These are phyloP conservation scores for Cryphonectria nitschkei DNA, from an alignment of 2,329 filamentous ascomycete species.

Conservation along the genomic window DNA sequence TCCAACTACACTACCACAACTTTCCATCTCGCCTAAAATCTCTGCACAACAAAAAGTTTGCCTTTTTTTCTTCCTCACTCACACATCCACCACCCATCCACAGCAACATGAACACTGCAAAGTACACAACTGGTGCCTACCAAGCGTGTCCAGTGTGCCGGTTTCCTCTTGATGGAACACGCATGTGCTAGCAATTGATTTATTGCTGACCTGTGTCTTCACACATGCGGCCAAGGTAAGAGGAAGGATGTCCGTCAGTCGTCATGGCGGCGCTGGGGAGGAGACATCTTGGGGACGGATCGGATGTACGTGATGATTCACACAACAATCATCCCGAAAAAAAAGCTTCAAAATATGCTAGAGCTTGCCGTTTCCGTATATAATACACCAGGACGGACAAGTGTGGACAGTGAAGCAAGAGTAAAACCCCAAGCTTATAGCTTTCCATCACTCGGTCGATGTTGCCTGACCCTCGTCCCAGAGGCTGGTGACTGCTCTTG, in stretches of 20 bases:
- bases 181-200: not conserved
- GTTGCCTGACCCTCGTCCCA: conserved; percentile 39
- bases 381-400: conserved; percentile 57
- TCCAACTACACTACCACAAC: not conserved
- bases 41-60: conserved; percentile 1
- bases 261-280: not conserved
- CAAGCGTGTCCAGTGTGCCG: too few species aligned
- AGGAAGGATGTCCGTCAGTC: not conserved
- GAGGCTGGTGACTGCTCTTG: conserved; percentile 31
- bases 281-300: not conserved
- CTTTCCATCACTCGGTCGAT: conserved; percentile 39
- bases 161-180: not conserved
- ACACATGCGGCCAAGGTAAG: conserved; percentile 3
- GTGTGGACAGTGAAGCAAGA: conserved; percentile 74
- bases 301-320: not conserved
- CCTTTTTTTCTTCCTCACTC: not conserved
- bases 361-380: conserved; percentile 63
- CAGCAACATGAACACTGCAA: not conserved
- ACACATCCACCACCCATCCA: not conserved
- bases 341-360: conserved; percentile 64
- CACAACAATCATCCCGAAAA: not conserved
- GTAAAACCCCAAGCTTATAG: conserved; percentile 47
- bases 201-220: not conserved
- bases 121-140: not conserved
- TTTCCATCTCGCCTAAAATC: conserved; percentile 20